Evolutionary conservation across 1,139 yeast species (phyloP), one percentile per base, ranked within the genome.

Genomic region (Zhuliangozyma parablackwelliae): DNA sequence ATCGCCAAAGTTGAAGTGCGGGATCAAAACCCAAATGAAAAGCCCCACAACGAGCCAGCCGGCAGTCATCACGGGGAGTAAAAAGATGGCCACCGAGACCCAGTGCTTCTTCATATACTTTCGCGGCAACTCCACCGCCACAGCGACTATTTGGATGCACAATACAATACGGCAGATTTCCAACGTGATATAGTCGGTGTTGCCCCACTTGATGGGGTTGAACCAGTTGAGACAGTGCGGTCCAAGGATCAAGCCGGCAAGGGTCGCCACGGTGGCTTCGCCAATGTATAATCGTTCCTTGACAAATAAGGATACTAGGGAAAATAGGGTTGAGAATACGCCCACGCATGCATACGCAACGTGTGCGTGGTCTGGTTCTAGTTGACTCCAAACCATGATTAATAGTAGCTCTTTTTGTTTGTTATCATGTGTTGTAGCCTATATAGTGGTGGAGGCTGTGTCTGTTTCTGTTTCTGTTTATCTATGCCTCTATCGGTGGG

Each of bases 81-180:
- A 67, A 40, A 92, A 71, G 51, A 88, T 71, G 11, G 81, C 63
- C 24, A 92, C 94, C 1, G 96, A 84, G 11, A 79, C 49, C 95
- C 96, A 88, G 58, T 92, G 98, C 50, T 80, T 82, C 50, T 81
- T 72, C 92, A 92, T 86, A 60, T 92, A 92, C 57, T 88, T 88
- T 47, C 87, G 80, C 13, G 98, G 98, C 60, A 92, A 69, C 62
- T 92, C 97, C 29, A 92, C 97, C 1, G 98, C 96, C 32, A 90
- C 97, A 10, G 97, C 97, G 51, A 92, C 95, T 52, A 92, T 92
- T 65, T 92, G 97, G 38, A 92, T 80, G 57, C 95, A 86, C 50
- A 92, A 66, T 10, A 90, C 95, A 21, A 92, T 79, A 44, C 98
- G 75, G 45, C 95, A 83, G 23, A 92, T 73, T 56, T 92, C 98